These are phyloP conservation scores for Aureobasidium lini DNA, from an alignment of 2,329 filamentous ascomycete genomes.

Conservation along the genomic window DNA sequence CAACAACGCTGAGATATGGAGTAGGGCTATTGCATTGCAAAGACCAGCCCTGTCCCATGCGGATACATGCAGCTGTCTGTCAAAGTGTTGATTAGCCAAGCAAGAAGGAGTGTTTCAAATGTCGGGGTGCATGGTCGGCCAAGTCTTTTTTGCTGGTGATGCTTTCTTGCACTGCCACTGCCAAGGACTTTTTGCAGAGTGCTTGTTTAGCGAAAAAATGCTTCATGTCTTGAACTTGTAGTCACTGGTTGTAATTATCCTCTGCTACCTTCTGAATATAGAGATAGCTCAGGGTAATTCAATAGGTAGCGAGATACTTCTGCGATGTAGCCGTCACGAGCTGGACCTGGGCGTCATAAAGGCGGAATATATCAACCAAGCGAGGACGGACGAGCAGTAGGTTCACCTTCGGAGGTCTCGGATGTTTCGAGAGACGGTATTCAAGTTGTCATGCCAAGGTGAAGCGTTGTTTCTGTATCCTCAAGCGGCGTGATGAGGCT, in stretches of 20 bases:
- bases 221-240: background rate
- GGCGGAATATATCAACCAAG: background rate
- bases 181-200: background rate
- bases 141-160: background rate
- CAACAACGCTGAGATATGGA: background rate
- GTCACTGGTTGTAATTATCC: background rate
- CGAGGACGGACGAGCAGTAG: background rate
- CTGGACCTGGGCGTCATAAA: background rate
- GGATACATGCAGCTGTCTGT: background rate
- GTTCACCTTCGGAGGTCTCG: background rate
- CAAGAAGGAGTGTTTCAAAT: background rate
- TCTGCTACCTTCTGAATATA: no score
- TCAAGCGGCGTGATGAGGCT: background rate
- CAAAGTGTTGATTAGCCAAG: background rate
- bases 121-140: background rate
- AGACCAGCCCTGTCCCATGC: background rate
- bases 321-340: background rate
- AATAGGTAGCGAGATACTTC: background rate
- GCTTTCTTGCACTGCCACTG: background rate
- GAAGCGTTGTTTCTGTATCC: background rate
- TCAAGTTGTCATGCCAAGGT: background rate
- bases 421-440: background rate
- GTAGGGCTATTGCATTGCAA: background rate
- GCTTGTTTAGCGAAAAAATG: background rate
- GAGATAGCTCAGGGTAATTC: no score